phyloP scores from a whole-genome alignment of 2,329 filamentous ascomycete genomes.

The Penicillium verrucosum region DNA sequence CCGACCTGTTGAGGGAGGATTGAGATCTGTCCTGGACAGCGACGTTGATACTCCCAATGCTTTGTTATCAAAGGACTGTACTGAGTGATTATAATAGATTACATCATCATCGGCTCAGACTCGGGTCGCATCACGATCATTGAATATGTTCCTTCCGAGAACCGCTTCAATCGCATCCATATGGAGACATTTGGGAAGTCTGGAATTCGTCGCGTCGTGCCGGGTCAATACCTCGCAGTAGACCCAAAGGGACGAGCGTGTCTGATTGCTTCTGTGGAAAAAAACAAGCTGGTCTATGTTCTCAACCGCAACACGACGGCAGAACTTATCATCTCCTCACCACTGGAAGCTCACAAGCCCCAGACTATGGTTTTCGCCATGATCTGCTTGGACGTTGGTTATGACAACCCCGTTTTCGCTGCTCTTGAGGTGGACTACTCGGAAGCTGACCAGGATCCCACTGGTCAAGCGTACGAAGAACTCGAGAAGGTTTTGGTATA shows the following conservation, averaged over 20 bases:
- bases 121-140: conserved; percentile 92
- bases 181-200: conserved; percentile 98
- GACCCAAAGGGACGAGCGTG: conserved; percentile 96
- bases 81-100: conserved; percentile 64
- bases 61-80: conserved; percentile 31
- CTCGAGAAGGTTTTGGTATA: conserved; percentile 90
- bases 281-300: conserved; percentile 99
- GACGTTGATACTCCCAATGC: conserved; percentile 30
- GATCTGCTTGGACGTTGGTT: conserved; percentile 87
- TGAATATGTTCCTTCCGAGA: conserved; percentile 83
- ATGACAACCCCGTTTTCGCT: conserved; percentile 95
- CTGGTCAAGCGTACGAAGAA: conserved; percentile 75
- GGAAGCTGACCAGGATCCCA: conserved; percentile 85
- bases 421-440: conserved; percentile 91
- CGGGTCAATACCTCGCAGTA: conserved; percentile 91
- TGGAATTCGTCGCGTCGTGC: conserved; percentile 85
- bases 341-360: conserved; percentile 90
- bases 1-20: conserved; percentile 27
- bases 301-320: conserved; percentile 93
- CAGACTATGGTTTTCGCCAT: conserved; percentile 87
- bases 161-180: conserved; percentile 83
- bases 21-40: conserved; percentile 35
- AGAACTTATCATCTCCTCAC: conserved; percentile 93
- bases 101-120: conserved; percentile 91
- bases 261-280: conserved; percentile 89